phyloP scores from a whole-genome alignment of 2,329 filamentous ascomycete species.

The Monilinia laxa region DNA sequence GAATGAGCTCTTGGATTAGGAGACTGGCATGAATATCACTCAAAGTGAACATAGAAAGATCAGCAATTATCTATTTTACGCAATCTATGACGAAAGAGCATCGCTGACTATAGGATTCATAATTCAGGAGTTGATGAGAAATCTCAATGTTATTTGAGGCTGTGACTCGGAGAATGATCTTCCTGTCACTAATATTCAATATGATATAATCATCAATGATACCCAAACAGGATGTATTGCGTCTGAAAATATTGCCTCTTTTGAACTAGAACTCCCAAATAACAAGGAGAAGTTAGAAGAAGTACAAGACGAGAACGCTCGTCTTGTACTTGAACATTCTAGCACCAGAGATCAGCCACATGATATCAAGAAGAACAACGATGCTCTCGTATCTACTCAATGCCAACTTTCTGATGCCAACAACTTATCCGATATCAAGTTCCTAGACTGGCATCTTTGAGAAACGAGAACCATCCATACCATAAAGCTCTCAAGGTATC shows the following conservation, averaged over 20 bases:
- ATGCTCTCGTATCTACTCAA: neutral
- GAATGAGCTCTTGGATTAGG: neutral
- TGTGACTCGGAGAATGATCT: neutral
- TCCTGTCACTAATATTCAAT: neutral
- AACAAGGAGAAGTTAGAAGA: neutral
- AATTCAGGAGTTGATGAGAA: neutral
- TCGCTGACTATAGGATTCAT: neutral
- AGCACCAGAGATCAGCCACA: neutral
- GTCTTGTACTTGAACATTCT: neutral
- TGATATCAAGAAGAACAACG: neutral
- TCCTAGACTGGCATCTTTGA: neutral
- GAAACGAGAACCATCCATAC: neutral
- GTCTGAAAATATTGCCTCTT: neutral
- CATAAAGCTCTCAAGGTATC: neutral
- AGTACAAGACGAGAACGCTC: neutral
- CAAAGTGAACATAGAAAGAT: neutral
- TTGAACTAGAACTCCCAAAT: neutral
- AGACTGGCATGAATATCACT: neutral
- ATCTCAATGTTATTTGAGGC: neutral
- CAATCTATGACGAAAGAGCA: accelerated
- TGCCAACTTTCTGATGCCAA: neutral
- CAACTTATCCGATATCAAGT: neutral
- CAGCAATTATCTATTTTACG: neutral
- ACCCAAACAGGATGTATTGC: neutral
- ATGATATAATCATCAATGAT: neutral